phyloP scores from a whole-genome alignment of 495 filamentous ascomycete species.

The Aspergillus funiculosus region DNA sequence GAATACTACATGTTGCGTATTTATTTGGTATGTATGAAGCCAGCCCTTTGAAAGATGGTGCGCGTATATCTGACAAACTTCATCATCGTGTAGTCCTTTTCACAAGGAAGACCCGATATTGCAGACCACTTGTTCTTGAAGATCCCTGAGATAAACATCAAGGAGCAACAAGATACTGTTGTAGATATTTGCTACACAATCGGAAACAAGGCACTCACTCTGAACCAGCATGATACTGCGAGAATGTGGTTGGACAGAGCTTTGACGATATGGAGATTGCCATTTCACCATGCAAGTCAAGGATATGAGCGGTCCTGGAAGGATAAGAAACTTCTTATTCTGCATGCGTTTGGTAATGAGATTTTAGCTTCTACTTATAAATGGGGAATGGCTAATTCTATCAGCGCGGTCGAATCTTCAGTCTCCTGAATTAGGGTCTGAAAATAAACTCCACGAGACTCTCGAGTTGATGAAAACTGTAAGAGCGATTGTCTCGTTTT shows the following conservation, averaged over 20 bases:
- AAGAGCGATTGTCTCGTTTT: conserved; percentile 14
- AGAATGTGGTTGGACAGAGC: conserved; percentile 72
- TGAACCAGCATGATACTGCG: conserved; percentile 49
- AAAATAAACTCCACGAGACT: conserved; percentile 1
- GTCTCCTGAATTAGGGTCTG: conserved; percentile 4
- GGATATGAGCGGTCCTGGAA: conserved; percentile 36
- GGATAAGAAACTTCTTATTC: conserved; percentile 60
- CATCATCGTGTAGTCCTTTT: conserved; percentile 58
- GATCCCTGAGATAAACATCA: conserved; percentile 30
- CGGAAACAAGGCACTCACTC: conserved; percentile 52
- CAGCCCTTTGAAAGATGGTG: background rate
- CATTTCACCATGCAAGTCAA: conserved; percentile 49
- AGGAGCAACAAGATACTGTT: conserved; percentile 48
- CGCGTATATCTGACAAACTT: conserved; percentile 3
- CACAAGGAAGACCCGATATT: conserved; percentile 61
- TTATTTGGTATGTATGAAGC: conserved; percentile 53
- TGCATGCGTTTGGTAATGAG: conserved; percentile 40
- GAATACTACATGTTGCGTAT: conserved; percentile 70
- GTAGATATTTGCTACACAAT: conserved; percentile 69
- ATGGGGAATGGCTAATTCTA: conserved; percentile 9
- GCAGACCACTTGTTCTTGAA: conserved; percentile 73
- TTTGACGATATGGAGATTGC: conserved; percentile 50
- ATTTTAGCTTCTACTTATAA: background rate
- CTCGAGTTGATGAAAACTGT: conserved; percentile 20
- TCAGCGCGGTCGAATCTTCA: conserved; percentile 23